These are phyloP conservation scores for Casuarina glauca DNA, from an alignment of 306 rosid species.

Conservation along the genomic window DNA sequence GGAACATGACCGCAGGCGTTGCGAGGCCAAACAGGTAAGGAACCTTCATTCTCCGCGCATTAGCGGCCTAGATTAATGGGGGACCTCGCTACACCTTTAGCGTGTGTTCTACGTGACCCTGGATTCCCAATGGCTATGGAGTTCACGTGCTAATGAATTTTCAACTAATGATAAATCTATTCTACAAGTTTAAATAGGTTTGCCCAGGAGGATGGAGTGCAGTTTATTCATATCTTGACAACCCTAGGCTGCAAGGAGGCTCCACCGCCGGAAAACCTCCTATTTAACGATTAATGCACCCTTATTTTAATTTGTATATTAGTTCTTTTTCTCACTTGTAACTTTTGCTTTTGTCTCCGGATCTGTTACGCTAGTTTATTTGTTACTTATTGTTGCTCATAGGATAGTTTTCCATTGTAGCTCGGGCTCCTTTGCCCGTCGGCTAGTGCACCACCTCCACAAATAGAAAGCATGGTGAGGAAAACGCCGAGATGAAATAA, in stretches of 20 bases:
- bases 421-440: conserved; percentile 35
- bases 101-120: conserved; percentile 60
- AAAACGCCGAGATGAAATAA: not conserved
- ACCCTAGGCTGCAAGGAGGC: conserved; percentile 79
- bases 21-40: conserved; percentile 93
- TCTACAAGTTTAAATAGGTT: conserved; percentile 31
- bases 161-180: conserved; percentile 24
- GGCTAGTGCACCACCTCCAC: conserved; percentile 34
- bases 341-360: not conserved
- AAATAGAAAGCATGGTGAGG: conserved; percentile 42
- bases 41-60: conserved; percentile 58
- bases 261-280: conserved; percentile 61
- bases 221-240: conserved; percentile 77
- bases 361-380: not conserved
- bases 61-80: conserved; percentile 28
- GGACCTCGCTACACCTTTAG: conserved; percentile 47
- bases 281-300: conserved; percentile 58
- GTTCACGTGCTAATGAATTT: conserved; percentile 56
- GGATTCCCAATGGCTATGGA: conserved; percentile 53
- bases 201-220: conserved; percentile 74
- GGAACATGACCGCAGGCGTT: conserved; percentile 81
- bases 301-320: no score
- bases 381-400: conserved; percentile 18
- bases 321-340: not conserved
- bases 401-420: conserved; percentile 36